Base-by-base conservation (phyloP, 2,329 filamentous ascomycete species). In the Stagonosporopsis rhizophila region DNA sequence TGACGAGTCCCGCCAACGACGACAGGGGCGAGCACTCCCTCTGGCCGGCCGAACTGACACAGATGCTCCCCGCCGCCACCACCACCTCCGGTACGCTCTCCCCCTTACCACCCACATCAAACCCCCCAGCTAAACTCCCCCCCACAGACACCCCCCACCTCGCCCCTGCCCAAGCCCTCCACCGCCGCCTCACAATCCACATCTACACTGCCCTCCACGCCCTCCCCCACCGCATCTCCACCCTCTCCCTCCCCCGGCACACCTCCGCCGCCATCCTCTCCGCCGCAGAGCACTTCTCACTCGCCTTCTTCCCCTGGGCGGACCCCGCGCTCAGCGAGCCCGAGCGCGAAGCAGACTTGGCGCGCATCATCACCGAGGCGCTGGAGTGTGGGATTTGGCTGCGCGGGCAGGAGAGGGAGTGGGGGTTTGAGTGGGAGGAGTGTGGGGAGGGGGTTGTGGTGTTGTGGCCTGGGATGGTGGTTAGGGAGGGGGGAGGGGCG, bases 231-330 rank as follows among this genome's bases (percentile, higher is more conserved):
- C 52, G 40, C 9, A 46, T 50, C 28, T 56, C 52, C 11, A 23
- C 51, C 0, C 37, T 56, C 1, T 51, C 53, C 1, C 9, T 58
- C 44, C 35, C 28, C 38, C 47, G 52, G n/a, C 30, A 47, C 19
- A 56, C 22, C 23, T 56, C 28, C 51, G 65, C 68, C 11, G 58
- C 63, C n/a, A 65, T 69, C 9, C 67, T 66, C 32, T 70, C 74
- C 64, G 69, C 70, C n/a, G 71, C 72, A 1, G 69, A 73, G 45
- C 68, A 72, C 53, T 75, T 75, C 56, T 61, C 66, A 4, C 61
- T 75, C 5, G 68, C 69, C 0, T 75, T 75, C 59, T 75, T 75
- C 44, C 70, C 71, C 1, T 75, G 72, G 72, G 69, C 70, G 5
- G 69, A 72, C 45, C 72, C 72, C 2, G 40, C 49, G 2, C 59